Conservation (phyloP, 345 rosid species). For the Erysimum cheiranthoides region DNA sequence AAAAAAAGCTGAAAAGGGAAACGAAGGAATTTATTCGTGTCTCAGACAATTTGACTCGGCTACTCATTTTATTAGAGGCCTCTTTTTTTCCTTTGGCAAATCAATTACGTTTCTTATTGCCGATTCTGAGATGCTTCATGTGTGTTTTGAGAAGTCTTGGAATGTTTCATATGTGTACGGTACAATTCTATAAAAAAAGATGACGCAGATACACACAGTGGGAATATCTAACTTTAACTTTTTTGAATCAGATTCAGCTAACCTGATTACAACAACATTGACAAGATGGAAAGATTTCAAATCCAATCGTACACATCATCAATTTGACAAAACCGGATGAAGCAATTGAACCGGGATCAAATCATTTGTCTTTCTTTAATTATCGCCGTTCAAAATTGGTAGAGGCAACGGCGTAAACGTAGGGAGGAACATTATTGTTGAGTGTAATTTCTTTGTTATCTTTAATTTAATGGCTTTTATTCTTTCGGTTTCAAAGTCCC, state of each 20-base stretch:
- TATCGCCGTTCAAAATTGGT: constrained; percentile 35
- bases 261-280: constrained; percentile 10
- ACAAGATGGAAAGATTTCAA: constrained; percentile 5
- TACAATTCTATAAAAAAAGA: constrained; percentile 1
- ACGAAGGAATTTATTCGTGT: constrained; percentile 42
- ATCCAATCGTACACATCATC: constrained; percentile 10
- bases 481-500: constrained; percentile 9
- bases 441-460: neutral
- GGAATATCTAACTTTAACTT: neutral
- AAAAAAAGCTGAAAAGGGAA: constrained; percentile 39
- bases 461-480: neutral
- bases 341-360: neutral
- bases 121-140: neutral
- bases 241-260: constrained; percentile 18
- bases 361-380: neutral
- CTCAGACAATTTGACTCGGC: constrained; percentile 36
- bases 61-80: neutral
- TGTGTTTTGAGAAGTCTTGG: no score
- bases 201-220: neutral
- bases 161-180: constrained; percentile 11
- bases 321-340: constrained; percentile 6
- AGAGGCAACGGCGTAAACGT: constrained; percentile 38
- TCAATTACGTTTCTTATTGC: neutral
- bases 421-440: neutral
- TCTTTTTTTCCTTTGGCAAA: neutral